Evolutionary conservation across 495 filamentous ascomycete species (phyloP), one percentile per base, ranked within the genome.

Genomic region (Acidiella bohemica): DNA sequence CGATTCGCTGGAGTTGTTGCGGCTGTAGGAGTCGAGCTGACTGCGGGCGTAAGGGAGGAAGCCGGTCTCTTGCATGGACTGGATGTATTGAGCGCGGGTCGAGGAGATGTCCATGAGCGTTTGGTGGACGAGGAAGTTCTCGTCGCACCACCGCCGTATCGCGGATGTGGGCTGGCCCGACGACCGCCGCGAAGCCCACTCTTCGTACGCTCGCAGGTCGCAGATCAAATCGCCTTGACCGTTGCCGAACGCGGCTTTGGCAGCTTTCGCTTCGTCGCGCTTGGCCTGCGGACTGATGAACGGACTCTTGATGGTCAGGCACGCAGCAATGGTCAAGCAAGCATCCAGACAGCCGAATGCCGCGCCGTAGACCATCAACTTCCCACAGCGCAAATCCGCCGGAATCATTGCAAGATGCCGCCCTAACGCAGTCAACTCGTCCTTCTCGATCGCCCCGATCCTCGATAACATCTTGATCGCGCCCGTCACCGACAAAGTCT

Each of bases 281-380:
- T 80, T 87, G 2, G 82, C 78, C 21, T 72, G 69, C 0, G 87
- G 85, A 0, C 76, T 79, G 9, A 93, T 59, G 57, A 97, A 96
- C 0, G 92, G 90, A 41, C 72, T 79, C 46, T 75, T 78, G 23
- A 81, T 74, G 27, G 84, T 93, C 5, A 96, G 67, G 32, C 94
- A 90, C 14, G 84, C 78, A 1, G 90, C 79, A 47, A 97, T 86
- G n/a, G 80, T 84, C 40, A 96, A 67, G 46, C 78, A 82, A 30
- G 87, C 70, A 49, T 93, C 83, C 12, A 96, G 75, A 49, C 85
- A 93, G 14, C 81, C 80, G 53, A 97, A 96, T 30, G 85, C 88
- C 1, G 84, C 80, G 12, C 90, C 92, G 49, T 92, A 93, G 12
- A 97, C 84, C 73, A 97, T 81, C 6, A 97, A 72, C 59, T 97